A percentile compares a stretch with the other conserved stretches of the same genome.
phyloP scores from a whole-genome alignment of 805 yeast genomes.

The Suhomyces prunicola region DNA sequence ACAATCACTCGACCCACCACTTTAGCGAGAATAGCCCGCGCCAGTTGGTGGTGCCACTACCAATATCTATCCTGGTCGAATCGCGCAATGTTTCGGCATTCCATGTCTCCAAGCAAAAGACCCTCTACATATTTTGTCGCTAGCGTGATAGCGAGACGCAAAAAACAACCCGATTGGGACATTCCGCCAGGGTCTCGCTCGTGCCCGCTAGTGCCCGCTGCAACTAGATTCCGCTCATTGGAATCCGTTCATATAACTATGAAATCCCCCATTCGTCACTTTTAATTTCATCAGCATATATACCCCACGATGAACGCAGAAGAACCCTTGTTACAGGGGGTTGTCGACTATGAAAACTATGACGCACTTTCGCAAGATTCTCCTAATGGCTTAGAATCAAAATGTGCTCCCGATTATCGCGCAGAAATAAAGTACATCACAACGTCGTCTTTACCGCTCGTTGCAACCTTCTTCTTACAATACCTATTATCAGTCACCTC shows the following conservation, averaged over 20 bases:
- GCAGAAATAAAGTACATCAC: slow-evolving; percentile 13
- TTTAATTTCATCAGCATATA: neutral
- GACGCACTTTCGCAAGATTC: slow-evolving; percentile 12
- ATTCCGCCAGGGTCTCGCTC: neutral
- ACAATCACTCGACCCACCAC: slow-evolving; percentile 11
- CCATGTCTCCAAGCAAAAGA: neutral
- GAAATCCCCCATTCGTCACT: neutral
- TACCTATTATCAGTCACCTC: slow-evolving; percentile 21
- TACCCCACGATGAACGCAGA: slow-evolving; percentile 21
- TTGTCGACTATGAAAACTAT: slow-evolving; percentile 17
- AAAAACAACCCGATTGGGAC: neutral
- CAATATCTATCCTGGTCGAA: neutral
- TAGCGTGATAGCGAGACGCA: neutral
- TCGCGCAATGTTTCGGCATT: neutral
- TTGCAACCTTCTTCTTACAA: slow-evolving; percentile 24
- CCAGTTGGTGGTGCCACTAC: slow-evolving; percentile 6
- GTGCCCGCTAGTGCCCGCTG: neutral
- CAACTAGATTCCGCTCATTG: neutral
- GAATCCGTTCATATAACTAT: neutral
- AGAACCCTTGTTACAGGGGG: slow-evolving; percentile 23
- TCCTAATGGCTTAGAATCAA: neutral
- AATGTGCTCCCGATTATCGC: slow-evolving; percentile 1
- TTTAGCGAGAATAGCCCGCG: slow-evolving; percentile 9
- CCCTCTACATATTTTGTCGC: neutral
- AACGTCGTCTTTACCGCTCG: slow-evolving; percentile 19